Base-by-base conservation (phyloP, 371 early-diverging fungal genomes). In the Saksenaea oblongispora region DNA sequence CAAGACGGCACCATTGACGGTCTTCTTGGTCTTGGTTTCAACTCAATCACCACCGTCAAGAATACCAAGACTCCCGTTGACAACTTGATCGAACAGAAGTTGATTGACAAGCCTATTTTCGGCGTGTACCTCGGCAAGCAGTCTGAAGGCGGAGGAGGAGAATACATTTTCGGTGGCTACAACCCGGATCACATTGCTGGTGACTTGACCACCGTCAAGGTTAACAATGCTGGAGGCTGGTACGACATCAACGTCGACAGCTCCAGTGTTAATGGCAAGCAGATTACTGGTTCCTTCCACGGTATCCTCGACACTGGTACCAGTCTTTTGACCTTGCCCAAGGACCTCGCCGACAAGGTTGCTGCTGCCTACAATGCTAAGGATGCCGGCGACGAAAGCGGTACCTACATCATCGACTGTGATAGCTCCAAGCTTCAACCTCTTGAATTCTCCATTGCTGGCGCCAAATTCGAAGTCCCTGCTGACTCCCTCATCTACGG, bases 131-230 rank as follows among this genome's bases (percentile, higher is more conserved):
- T 78, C 17, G 82, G 82, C 56, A 66, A 75, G 61, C 54, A 59
- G n/a, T 67, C 75, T 11, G 69, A 78, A 54, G 75, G 77, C 7
- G 82, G 82, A 18, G 82, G 82, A 27, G 82, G 77, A 64, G 78
- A 75, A 55, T 79, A 76, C 61, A 60, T 71, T 13, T 79, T 79
- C 41, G 82, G 82, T 56, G 79, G 72, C 22, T 77, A 77, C 59
- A 75, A 82, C 18, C 22, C 59, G 14, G 66, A 70, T 10, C 66
- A 70, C 63, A 34, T 72, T 72, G 74, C 64, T 15, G 82, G 79
- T 41, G 62, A 67, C 8, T 58, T 82, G 35, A 77, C 72, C 15
- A 79, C 74, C 54, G 72, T 79, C 5, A 74, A 78, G 15, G 73
- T 82, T 31, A 65, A 74, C 54, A 70, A 67, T 34, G 59, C 67